Conservation (phyloP, 768 basidiomycete genomes). For the Lyophyllum decastes region DNA sequence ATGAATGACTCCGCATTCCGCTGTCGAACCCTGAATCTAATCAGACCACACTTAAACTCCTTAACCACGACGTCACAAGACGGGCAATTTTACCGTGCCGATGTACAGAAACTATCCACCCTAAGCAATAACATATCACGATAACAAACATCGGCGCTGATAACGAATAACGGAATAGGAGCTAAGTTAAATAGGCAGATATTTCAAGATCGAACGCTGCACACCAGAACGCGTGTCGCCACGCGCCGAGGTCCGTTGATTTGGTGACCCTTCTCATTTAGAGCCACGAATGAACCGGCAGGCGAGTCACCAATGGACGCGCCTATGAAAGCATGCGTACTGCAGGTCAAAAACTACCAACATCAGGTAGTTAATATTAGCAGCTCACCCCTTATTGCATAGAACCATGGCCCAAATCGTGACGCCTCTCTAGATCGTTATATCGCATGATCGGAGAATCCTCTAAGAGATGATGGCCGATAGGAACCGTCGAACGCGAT, state of each 20-base stretch:
- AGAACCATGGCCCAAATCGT: constrained; percentile 3
- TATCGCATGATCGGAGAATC: constrained; percentile 37
- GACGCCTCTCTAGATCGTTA: constrained; percentile 11
- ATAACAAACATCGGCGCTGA: not conserved
- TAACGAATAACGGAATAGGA: not conserved
- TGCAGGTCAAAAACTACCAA: not conserved
- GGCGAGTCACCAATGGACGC: not conserved
- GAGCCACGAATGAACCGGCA: not conserved
- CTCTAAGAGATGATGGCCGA: constrained; percentile 24
- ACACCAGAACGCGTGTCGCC: not conserved
- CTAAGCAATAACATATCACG: not conserved
- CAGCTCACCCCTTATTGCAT: constrained; percentile 2
- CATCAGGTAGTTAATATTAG: not conserved
- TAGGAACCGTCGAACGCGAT: constrained; percentile 19
- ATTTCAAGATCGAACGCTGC: not conserved
- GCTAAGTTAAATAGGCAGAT: not conserved
- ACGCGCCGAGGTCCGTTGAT: not conserved
- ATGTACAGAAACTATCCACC: not conserved
- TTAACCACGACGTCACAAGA: not conserved
- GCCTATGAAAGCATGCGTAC: not conserved
- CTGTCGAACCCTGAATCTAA: too few species aligned
- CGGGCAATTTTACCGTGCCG: not conserved
- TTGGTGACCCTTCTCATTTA: not conserved
- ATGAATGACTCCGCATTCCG: too few species aligned
- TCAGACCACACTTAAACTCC: not conserved